Evolutionary conservation across 768 basidiomycete genomes (phyloP).

Genomic region (Boletus pseudo-olivaceus): DNA sequence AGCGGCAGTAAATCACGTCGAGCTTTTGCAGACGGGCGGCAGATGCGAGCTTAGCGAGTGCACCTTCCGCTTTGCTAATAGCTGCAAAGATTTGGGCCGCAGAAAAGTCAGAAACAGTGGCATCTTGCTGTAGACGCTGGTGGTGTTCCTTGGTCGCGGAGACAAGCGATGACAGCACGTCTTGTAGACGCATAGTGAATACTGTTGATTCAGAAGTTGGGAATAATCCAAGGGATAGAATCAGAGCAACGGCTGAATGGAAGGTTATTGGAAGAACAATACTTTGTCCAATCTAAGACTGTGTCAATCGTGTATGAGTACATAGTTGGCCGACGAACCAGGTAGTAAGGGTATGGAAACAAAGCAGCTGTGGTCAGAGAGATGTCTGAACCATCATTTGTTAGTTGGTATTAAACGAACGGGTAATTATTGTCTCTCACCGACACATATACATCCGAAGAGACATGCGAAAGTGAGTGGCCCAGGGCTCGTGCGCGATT

Average conservation of each 20-base stretch:
- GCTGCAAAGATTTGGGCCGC: conserved; percentile 31
- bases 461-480: conserved; percentile 56
- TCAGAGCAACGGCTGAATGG: conserved; percentile 55
- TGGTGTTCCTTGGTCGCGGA: conserved; percentile 45
- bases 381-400: conserved; percentile 43
- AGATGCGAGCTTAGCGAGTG: conserved; percentile 49
- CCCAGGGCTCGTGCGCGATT: conserved; percentile 57
- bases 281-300: conserved; percentile 42
- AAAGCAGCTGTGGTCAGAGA: conserved; percentile 53
- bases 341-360: conserved; percentile 65
- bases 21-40: conserved; percentile 49
- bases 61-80: conserved; percentile 41
- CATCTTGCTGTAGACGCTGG: conserved; percentile 40
- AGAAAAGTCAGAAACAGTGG: conserved; percentile 35
- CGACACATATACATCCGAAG: conserved; percentile 58
- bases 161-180: conserved; percentile 47
- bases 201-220: conserved; percentile 59
- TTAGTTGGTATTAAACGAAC: background rate
- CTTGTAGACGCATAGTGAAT: conserved; percentile 50
- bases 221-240: conserved; percentile 53
- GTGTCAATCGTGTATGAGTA: background rate
- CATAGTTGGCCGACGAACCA: conserved; percentile 25
- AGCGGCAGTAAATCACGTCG: conserved; percentile 60
- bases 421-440: conserved; percentile 31
- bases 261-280: conserved; percentile 57